Conservation (phyloP, 2,329 filamentous ascomycete genomes). For the Exophiala calicioides region DNA sequence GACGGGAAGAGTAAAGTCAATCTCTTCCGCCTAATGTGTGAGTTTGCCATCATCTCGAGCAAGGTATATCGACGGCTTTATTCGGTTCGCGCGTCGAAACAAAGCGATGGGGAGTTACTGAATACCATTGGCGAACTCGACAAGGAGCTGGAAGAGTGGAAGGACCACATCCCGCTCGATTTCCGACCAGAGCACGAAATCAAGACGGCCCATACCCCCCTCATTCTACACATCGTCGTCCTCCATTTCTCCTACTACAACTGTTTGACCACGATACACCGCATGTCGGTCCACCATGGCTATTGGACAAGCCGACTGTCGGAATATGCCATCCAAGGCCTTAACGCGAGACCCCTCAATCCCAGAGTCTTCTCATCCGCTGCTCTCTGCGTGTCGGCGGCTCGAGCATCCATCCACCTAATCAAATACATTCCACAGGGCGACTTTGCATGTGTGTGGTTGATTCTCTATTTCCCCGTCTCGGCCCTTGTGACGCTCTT, state of each 20-base stretch:
- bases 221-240: conserved; percentile 93
- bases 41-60: conserved; percentile 87
- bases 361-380: conserved; percentile 93
- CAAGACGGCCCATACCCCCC: conserved; percentile 83
- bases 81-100: conserved; percentile 85
- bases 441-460: conserved; percentile 93
- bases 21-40: conserved; percentile 88
- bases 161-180: conserved; percentile 90
- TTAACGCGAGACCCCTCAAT: conserved; percentile 88
- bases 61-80: conserved; percentile 93
- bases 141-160: conserved; percentile 88
- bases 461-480: conserved; percentile 95
- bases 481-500: conserved; percentile 93
- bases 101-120: conserved; percentile 87
- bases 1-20: conserved; percentile 93
- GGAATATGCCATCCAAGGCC: conserved; percentile 90
- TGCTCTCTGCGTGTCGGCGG: conserved; percentile 87
- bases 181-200: conserved; percentile 98
- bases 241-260: conserved; percentile 98
- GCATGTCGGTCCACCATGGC: conserved; percentile 96
- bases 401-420: conserved; percentile 86
- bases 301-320: conserved; percentile 97
- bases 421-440: conserved; percentile 96
- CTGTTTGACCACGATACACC: conserved; percentile 93
- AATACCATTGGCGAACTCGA: conserved; percentile 97